A percentile compares a stretch with the other conserved stretches of the same genome.
phyloP scores from a whole-genome alignment of 208 protist species.

The Leishmania gerbilli region DNA sequence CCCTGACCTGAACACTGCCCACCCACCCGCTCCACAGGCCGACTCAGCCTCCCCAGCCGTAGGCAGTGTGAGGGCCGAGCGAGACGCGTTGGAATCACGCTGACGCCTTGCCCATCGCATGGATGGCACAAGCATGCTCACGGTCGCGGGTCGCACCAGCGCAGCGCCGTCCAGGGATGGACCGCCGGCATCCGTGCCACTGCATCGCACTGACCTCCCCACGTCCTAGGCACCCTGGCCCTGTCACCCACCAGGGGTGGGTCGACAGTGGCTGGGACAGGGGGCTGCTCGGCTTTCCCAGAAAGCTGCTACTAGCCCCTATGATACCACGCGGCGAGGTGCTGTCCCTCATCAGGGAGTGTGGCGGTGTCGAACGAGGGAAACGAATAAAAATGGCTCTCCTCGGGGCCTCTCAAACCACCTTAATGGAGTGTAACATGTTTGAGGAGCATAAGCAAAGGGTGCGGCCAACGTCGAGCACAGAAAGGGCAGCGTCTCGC shows the following conservation, averaged over 20 bases:
- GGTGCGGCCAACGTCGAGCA: neutral
- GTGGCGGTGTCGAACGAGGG: too few species aligned
- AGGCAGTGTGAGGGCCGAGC: neutral
- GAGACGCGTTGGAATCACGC: neutral
- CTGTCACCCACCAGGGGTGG: neutral
- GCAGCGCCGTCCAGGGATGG: neutral
- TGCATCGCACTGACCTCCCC: neutral
- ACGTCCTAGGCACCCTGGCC: neutral
- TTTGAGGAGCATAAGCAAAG: neutral
- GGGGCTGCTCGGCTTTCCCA: neutral
- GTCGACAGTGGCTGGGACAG: neutral
- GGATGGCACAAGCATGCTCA: neutral
- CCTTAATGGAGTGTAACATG: neutral
- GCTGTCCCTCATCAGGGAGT: neutral
- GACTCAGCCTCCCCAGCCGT: neutral
- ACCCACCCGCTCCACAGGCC: neutral
- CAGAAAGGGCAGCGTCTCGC: neutral
- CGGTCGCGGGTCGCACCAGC: neutral
- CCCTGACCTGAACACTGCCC: neutral
- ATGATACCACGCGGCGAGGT: neutral
- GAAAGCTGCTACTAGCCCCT: neutral
- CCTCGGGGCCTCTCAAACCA: neutral
- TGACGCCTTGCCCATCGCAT: neutral
- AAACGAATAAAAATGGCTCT: neutral
- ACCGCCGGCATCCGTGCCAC: neutral